Base-by-base conservation (phyloP, 1,284 basidiomycete species). In the Cutaneotrichosporon daszewskae region DNA sequence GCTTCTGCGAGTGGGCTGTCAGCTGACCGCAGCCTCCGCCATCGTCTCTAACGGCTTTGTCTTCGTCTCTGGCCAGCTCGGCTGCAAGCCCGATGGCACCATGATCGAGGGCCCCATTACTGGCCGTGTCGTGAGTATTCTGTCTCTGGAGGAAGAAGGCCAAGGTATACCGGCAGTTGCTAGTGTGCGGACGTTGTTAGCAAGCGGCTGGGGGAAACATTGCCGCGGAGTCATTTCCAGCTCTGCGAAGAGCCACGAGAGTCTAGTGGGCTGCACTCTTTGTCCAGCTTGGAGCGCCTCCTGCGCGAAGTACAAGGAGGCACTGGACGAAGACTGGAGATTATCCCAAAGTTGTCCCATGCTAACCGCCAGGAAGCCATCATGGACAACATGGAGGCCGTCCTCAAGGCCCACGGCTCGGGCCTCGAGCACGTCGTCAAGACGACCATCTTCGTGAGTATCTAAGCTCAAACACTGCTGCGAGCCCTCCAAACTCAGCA, bases 51-150 rank as follows among this genome's bases (percentile, higher is more conserved):
- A 68, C 14, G 71, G 72, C 39, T 75, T 77, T 11, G 75, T 82
- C 7, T 83, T 79, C 49, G 74, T 75, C 26, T 82, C 80, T 12
- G 81, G 81, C 17, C 80, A 75, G 55, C 76, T 83, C 38, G 80
- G 80, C 9, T 75, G 72, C 32, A 72, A 72, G 32, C 69, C 68
- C 9, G 74, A 80, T 18, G 72, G 74, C 37, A 72, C 71, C 38
- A 60, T 83, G 20, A 73, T 79, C 7, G 70, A 74, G 51, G 79
- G 79, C 3, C 77, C 77, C 7, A 74, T 80, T 22, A 68, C 75
- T 48, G 72, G 67, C 6, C 77, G 80, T 53, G 78, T 78, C 4
- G 78, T 80, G 54, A 57, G 75, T 48, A 14, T 27, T 14, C 8
- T 27, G 26, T 27, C 8, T 27, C 26, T 27, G 14, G 9, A 14